phyloP scores from a whole-genome alignment of 768 basidiomycete species.

The Solioccasus polychromus region DNA sequence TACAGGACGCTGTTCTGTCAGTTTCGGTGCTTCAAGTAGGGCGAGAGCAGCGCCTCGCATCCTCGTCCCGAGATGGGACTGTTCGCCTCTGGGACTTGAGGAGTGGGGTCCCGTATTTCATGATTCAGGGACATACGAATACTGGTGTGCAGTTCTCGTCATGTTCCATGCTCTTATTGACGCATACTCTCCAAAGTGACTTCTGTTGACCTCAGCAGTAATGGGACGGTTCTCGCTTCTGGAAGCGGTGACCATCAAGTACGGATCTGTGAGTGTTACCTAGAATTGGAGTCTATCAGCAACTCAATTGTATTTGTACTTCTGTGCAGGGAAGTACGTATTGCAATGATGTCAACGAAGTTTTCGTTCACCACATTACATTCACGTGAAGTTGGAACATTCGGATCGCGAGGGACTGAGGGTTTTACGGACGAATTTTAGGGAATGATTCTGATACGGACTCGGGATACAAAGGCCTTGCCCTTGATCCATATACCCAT shows the following conservation, averaged over 20 bases:
- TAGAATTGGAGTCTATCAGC: constrained; percentile 11
- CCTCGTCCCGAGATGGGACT: constrained; percentile 37
- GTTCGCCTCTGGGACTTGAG: constrained; percentile 36
- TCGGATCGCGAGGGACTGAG: constrained; percentile 9
- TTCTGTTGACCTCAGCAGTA: constrained; percentile 35
- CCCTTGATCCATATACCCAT: no score
- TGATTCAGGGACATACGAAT: constrained; percentile 35
- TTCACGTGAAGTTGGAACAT: constrained; percentile 1
- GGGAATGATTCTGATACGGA: constrained; percentile 2
- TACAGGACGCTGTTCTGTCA: constrained; percentile 32
- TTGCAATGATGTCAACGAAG: constrained; percentile 20
- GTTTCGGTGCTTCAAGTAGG: constrained; percentile 32
- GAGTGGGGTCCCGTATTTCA: constrained; percentile 31
- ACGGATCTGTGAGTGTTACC: constrained; percentile 34
- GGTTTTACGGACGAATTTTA: constrained; percentile 2
- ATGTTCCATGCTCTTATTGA: constrained; percentile 21
- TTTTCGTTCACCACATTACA: background rate
- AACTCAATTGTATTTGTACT: constrained; percentile 9
- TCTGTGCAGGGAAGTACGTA: constrained; percentile 25
- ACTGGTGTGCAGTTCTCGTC: constrained; percentile 28
- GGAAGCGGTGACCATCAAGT: constrained; percentile 37
- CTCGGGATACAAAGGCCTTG: constrained; percentile 3
- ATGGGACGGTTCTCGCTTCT: constrained; percentile 33
- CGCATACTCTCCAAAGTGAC: constrained; percentile 26
- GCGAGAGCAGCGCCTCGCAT: constrained; percentile 33